Evolutionary conservation across 2,329 filamentous ascomycete species (phyloP), one percentile per base, ranked within the genome.

Genomic region (Rhynchosporium agropyri): DNA sequence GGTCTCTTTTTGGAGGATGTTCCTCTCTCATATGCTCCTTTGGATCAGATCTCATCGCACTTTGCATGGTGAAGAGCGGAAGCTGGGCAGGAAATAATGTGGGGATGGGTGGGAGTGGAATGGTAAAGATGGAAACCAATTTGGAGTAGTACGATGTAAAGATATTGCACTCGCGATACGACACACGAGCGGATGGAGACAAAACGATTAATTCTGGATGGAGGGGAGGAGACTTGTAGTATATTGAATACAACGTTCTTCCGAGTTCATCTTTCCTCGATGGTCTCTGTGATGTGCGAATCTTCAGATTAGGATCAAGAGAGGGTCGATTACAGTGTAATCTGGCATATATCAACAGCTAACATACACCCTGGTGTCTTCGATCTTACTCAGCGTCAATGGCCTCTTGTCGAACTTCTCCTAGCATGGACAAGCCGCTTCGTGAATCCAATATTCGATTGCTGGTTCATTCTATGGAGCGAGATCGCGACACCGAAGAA

Each of bases 231-330:
- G 50, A 42, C 36, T 42, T 54, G 51, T 54, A 42, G 20, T 40
- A 54, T 40, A 54, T 36, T 15, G 33, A 42, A 54, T 54, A 28
- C 51, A 54, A 42, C 20, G 51, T 54, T 54, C 33, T 42, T 29
- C 51, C 13, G 36, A 13, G 28, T 49, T 10, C 20, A 13, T 26
- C 43, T 8, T 6, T 46, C 8, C 9, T 20, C 26, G 9, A 46
- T 20, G 20, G 5, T 7, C 26, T 26, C 7, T 46, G n/a, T 20
- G 15, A 46, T n/a, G 5, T 43, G 15, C 20, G 4, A n/a, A 8
- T 6, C 4, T 26, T 15, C 3, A 45, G 10, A 20, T 46, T 28
- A 3, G 4, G 13, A 46, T 8, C 8, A n/a, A 6, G 20, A 3
- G 43, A 46, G n/a, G 4, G 2, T 28, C 15, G n/a, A 20, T 20